phyloP scores from a whole-genome alignment of 2,329 filamentous ascomycete species.

The Trichoderma pleuroti region DNA sequence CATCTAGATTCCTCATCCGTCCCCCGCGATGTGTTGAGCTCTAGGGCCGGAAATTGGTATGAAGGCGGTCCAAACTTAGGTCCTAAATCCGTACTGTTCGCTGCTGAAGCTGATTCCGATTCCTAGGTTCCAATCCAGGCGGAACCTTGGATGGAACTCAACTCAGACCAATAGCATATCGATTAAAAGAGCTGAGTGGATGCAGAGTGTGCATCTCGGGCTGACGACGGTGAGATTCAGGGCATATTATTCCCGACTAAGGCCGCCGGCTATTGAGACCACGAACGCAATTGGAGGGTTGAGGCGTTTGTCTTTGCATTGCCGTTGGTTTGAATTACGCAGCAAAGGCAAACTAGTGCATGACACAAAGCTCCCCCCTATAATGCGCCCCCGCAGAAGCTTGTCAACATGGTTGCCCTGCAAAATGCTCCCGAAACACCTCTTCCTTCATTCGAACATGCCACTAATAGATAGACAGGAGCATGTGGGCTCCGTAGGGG shows the following conservation, averaged over 20 bases:
- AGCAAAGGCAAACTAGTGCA: not conserved
- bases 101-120: not conserved
- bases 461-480: not conserved
- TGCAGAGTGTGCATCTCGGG: not conserved
- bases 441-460: not conserved
- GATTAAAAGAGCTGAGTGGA: not conserved
- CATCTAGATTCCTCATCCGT: constrained; percentile 7
- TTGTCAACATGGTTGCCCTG: not conserved
- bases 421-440: not conserved
- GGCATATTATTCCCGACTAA: constrained; percentile 10
- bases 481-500: not conserved
- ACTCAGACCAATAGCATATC: not conserved
- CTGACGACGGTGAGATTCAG: constrained; percentile 6
- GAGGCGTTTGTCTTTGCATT: not conserved
- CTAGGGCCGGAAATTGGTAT: not conserved
- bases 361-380: not conserved
- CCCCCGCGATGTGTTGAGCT: not conserved
- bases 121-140: not conserved
- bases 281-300: constrained; percentile 3
- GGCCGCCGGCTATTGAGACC: not conserved
- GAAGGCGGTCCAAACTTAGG: not conserved
- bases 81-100: not conserved
- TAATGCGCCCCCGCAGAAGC: not conserved
- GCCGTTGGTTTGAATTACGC: constrained; percentile 2
- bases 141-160: not conserved